These are phyloP conservation scores for Lactarius sanguifluus DNA, from an alignment of 768 basidiomycete genomes.

Conservation along the genomic window DNA sequence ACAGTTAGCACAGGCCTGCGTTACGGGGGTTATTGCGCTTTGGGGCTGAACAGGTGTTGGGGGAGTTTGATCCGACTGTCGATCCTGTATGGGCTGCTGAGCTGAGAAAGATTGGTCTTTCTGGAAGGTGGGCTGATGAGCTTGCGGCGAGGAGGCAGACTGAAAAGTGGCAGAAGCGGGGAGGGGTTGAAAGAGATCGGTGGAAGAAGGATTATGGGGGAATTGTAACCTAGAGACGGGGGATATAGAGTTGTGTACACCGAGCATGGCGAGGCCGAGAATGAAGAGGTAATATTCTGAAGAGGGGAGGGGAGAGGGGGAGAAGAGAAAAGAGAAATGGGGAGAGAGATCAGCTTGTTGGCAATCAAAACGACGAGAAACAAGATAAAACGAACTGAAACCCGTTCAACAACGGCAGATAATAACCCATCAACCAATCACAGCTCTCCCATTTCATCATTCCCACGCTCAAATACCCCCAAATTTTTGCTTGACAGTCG, in stretches of 20 bases:
- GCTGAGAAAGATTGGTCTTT: constrained; percentile 23
- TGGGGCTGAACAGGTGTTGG: constrained; percentile 25
- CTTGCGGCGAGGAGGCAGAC: constrained; percentile 23
- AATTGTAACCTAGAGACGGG: constrained; percentile 28
- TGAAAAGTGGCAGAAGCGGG: constrained; percentile 24
- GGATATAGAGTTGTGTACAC: constrained; percentile 26
- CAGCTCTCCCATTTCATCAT: constrained; percentile 6
- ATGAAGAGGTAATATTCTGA: constrained; percentile 5
- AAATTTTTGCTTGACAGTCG: not conserved
- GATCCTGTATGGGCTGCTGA: constrained; percentile 23
- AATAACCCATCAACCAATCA: constrained; percentile 26
- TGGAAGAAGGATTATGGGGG: constrained; percentile 24
- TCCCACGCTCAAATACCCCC: constrained; percentile 22
- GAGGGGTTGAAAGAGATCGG: constrained; percentile 27
- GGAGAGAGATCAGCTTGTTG: constrained; percentile 18
- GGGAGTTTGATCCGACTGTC: constrained; percentile 16
- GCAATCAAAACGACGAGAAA: constrained; percentile 26
- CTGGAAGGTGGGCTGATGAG: constrained; percentile 14
- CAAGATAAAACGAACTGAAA: constrained; percentile 15
- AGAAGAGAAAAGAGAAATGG: constrained; percentile 5
- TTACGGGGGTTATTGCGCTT: constrained; percentile 4
- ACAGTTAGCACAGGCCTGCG: constrained; percentile 61
- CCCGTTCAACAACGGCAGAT: not conserved
- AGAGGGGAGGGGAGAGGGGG: not conserved
- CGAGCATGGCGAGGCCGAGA: constrained; percentile 21